Evolutionary conservation across 345 rosid genomes (phyloP).

Genomic region (Murraya paniculata): DNA sequence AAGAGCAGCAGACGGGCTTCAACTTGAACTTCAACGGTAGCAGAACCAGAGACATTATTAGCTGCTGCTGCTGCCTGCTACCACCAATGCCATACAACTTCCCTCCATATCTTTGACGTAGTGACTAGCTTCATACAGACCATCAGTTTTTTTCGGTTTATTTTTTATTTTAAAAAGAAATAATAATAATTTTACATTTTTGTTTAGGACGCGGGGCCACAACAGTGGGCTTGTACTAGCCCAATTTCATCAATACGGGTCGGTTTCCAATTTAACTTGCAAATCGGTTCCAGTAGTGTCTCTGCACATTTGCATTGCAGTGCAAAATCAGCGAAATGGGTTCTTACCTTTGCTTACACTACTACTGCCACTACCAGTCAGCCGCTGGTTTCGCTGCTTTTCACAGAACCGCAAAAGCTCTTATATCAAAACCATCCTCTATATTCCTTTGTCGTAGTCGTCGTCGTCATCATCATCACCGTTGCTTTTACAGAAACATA

Average conservation of each 20-base stretch:
- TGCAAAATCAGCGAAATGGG: background rate
- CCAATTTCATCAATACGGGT: no score
- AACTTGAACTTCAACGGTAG: slow-evolving; percentile 33
- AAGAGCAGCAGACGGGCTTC: slow-evolving; percentile 29
- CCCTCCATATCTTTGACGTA: background rate
- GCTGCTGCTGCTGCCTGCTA: background rate
- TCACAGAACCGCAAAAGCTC: background rate
- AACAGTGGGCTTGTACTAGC: no score
- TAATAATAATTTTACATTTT: no score
- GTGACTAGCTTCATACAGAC: background rate
- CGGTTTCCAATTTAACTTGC: no score
- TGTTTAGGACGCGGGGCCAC: no score
- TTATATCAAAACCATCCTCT: background rate
- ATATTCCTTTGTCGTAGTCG: background rate
- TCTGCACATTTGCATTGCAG: no score
- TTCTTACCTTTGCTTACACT: background rate
- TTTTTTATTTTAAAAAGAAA: no score
- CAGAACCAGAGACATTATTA: slow-evolving; percentile 45
- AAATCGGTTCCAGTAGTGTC: no score
- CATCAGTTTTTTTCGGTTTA: background rate
- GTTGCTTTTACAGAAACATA: background rate
- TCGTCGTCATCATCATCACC: background rate
- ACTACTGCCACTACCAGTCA: background rate
- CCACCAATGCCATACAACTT: background rate
- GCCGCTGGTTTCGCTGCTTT: background rate